Evolutionary conservation across 2,329 filamentous ascomycete species (phyloP), one percentile per base, ranked within the genome.

Genomic region (Lachnellula hyalina): DNA sequence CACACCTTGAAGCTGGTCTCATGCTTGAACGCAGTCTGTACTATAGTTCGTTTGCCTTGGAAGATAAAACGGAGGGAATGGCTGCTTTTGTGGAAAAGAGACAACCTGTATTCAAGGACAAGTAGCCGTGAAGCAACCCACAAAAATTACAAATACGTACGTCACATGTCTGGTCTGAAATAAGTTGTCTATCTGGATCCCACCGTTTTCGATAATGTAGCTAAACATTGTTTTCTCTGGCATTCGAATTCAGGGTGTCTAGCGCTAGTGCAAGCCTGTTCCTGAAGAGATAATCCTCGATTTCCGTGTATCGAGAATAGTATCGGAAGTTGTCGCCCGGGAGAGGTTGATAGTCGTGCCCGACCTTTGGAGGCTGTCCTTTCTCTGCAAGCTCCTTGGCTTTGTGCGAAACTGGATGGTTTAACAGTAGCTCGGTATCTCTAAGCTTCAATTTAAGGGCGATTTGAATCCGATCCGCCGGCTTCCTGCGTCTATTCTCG

Each of bases 31-130:
- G 70, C 49, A 63, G 64, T 49, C 58, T 73, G 32, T 73, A 73
- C 55, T 71, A 71, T 52, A 63, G 65, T 48, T 68, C 71, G 35
- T 72, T 73, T 44, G 52, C 55, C 5, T 51, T 64, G 12, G 46
- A 61, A 25, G 83, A 86, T 63, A 82, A 83, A 57, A 77, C 76
- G 32, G 83, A 85, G 62, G 82, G 82, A 3, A 80, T 85, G 5
- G 64, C 74, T 56, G 77, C 78, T 0, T 85, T 86, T 65, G 69
- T 85, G 62, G 73, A 84, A 70, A 85, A 85, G 70, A 71, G 82
- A 47, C 75, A 74, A 45, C 77, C 80, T 1, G 74, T 77, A 12
- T 85, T 85, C 63, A 73, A 68, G 25, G 80, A 63, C 41, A 50
- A 50, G 45, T 61, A 52, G 7, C 25, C 25, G 6, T 25, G 25